These are phyloP conservation scores for Grammothele lineata DNA, from an alignment of 768 basidiomycete genomes.

Conservation along the genomic window DNA sequence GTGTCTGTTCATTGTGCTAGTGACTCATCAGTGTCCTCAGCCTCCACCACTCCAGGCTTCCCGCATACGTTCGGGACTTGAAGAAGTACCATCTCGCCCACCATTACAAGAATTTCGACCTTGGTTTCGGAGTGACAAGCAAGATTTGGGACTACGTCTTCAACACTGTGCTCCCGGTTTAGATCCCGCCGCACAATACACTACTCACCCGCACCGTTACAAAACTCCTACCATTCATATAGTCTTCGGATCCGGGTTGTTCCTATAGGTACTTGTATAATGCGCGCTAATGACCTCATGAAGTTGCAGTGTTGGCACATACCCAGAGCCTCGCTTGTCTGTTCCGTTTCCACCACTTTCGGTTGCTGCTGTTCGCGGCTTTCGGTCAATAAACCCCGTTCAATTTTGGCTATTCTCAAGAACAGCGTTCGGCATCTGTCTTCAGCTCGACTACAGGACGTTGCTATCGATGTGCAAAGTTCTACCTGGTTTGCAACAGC, in stretches of 20 bases:
- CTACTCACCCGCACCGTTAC: no score
- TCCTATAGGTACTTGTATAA: slow-evolving; percentile 2
- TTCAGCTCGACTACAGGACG: no score
- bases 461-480: no score
- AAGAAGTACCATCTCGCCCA: slow-evolving; percentile 98
- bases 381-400: no score
- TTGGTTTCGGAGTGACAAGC: slow-evolving; percentile 96
- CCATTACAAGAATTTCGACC: slow-evolving; percentile 97
- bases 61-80: slow-evolving; percentile 84
- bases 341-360: no score
- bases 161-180: slow-evolving; percentile 73
- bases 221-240: not conserved
- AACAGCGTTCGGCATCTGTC: no score
- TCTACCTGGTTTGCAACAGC: no score
- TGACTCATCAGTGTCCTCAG: slow-evolving; percentile 30
- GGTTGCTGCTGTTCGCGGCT: no score
- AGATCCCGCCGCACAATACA: slow-evolving; percentile 6
- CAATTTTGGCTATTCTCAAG: no score
- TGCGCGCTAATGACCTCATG: slow-evolving; percentile 5
- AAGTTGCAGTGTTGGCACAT: no score
- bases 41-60: slow-evolving; percentile 83
- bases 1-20: not conserved
- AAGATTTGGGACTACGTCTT: slow-evolving; percentile 96
- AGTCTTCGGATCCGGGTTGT: slow-evolving; percentile 2
- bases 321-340: no score